A percentile compares a stretch with the other conserved stretches of the same genome.
Conservation (phyloP, 1,284 basidiomycete species). For the Sanghuangporus weigelae region DNA sequence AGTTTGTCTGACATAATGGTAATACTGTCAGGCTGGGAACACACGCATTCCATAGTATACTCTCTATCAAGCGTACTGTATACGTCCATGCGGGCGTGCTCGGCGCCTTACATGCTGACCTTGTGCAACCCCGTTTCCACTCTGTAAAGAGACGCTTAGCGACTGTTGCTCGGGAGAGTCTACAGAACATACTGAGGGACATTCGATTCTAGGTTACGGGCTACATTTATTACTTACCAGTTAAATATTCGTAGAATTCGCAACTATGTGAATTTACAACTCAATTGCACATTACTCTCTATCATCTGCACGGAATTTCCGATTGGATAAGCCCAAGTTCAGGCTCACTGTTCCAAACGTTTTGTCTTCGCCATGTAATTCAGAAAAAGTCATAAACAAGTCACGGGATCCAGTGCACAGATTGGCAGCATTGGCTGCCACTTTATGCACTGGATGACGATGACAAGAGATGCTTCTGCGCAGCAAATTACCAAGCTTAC, state of each 20-base stretch:
- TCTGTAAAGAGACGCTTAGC: slow-evolving; percentile 40
- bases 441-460: background rate
- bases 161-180: slow-evolving; percentile 44
- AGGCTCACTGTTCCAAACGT: too few relatives aligned
- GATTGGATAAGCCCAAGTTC: too few relatives aligned
- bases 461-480: background rate
- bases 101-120: slow-evolving; percentile 43
- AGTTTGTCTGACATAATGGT: background rate
- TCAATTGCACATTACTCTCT: too few relatives aligned
- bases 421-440: background rate
- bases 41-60: slow-evolving; percentile 66
- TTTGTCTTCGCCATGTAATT: background rate
- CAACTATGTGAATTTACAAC: too few relatives aligned
- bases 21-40: slow-evolving; percentile 61
- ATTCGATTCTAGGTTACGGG: slow-evolving; percentile 14
- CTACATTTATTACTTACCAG: background rate
- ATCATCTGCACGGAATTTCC: too few relatives aligned
- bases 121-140: slow-evolving; percentile 40
- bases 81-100: slow-evolving; percentile 41
- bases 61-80: slow-evolving; percentile 48
- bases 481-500: background rate
- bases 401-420: background rate
- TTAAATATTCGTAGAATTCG: too few relatives aligned
- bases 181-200: slow-evolving; percentile 24
- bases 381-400: background rate